Evolutionary conservation across 2,329 filamentous ascomycete species (phyloP).

Genomic region (Hymenoscyphus fructigenus): DNA sequence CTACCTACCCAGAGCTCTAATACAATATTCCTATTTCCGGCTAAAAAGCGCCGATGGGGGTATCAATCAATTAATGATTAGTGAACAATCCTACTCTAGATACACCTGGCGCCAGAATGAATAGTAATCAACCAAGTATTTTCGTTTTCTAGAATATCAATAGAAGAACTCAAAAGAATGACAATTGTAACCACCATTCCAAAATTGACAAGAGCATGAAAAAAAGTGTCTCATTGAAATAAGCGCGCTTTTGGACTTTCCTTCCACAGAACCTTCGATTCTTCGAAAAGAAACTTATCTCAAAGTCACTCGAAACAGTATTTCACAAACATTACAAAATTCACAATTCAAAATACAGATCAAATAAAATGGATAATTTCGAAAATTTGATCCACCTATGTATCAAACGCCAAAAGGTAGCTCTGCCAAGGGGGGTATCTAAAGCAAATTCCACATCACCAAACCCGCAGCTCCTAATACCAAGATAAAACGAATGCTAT

Average conservation of each 20-base stretch:
- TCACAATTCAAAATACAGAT: too few species aligned
- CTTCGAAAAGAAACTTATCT: too few species aligned
- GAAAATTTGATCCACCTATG: not conserved
- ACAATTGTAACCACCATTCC: too few species aligned
- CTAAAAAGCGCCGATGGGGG: not conserved
- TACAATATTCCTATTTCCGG: not conserved
- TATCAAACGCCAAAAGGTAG: constrained; percentile 6
- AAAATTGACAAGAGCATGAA: too few species aligned
- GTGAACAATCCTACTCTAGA: not conserved
- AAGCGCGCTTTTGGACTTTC: too few species aligned
- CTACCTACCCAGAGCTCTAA: not conserved
- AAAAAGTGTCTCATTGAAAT: too few species aligned
- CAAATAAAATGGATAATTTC: too few species aligned
- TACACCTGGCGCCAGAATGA: not conserved
- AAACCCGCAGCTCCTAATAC: constrained; percentile 7
- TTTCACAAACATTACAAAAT: too few species aligned
- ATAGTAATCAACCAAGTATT: not conserved
- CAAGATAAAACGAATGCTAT: constrained; percentile 19
- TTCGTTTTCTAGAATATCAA: too few species aligned
- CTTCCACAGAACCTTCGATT: too few species aligned
- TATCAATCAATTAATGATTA: not conserved
- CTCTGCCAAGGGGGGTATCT: constrained; percentile 20
- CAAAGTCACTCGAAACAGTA: too few species aligned
- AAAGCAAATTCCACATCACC: constrained; percentile 22
- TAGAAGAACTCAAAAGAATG: too few species aligned